Percentiles rank a stretch among this genome's conserved stretches.
These are phyloP conservation scores for Aciculosporium take DNA, from an alignment of 2,329 filamentous ascomycete species.

Conservation along the genomic window DNA sequence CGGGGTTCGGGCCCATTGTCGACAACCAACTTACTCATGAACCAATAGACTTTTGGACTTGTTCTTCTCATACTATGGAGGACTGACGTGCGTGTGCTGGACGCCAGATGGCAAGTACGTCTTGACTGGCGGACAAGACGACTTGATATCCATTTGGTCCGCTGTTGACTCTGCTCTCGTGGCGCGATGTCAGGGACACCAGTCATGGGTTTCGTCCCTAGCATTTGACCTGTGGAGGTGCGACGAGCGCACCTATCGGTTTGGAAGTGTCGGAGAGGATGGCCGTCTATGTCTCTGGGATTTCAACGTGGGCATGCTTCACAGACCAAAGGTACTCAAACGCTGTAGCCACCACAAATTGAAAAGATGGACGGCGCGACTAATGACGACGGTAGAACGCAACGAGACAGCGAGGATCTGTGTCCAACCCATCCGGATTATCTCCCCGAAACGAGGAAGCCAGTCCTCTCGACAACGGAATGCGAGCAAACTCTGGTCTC, in stretches of 20 bases:
- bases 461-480: conserved; percentile 40
- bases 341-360: neutral
- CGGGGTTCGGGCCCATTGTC: neutral
- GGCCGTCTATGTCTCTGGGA: conserved; percentile 87
- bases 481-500: conserved; percentile 58
- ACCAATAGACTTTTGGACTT: conserved; percentile 59
- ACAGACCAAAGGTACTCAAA: conserved; percentile 52
- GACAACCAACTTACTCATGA: conserved; percentile 5
- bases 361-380: neutral
- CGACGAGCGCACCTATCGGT: conserved; percentile 87
- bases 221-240: conserved; percentile 96
- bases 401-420: conserved; percentile 32
- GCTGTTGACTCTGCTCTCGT: conserved; percentile 71
- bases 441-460: conserved; percentile 47
- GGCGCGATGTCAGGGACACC: conserved; percentile 85
- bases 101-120: conserved; percentile 95
- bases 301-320: conserved; percentile 92
- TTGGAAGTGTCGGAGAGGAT: conserved; percentile 92
- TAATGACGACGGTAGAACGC: conserved; percentile 8
- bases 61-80: conserved; percentile 86
- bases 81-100: conserved; percentile 88
- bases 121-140: conserved; percentile 88
- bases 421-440: conserved; percentile 34
- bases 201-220: conserved; percentile 87
- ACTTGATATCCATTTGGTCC: conserved; percentile 92